Base-by-base conservation (phyloP, 2,329 filamentous ascomycete genomes). In the Fusarium praegraminearum region DNA sequence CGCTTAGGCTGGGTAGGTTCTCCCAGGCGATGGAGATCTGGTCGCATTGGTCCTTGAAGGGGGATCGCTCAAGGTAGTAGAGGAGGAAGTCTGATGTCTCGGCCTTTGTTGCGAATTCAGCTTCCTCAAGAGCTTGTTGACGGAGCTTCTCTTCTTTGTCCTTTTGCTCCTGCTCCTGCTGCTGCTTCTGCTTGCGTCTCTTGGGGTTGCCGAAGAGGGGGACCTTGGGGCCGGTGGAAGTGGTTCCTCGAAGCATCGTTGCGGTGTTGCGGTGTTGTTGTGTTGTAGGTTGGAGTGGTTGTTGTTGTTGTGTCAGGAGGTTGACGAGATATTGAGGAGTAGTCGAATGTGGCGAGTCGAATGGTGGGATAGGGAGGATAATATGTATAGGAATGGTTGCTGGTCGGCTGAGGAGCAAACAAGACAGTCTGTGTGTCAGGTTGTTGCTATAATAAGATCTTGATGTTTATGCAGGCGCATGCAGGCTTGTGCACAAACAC, bases 21-120 rank as follows among this genome's bases (percentile, higher is more conserved):
- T 80, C 78, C 67, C 72, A 74, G 24, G 76, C 70, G 58, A 80
- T 78, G 54, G 75, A 73, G 61, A 80, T 80, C 28, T 75, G 77
- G 55, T 78, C 76, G 47, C 73, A 67, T 61, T 77, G 76, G 32
- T 71, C 68, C 56, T 49, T 71, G 60, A 69, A 71, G 43, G 68
- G 68, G 28, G 68, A 71, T 74, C 76, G 52, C 63, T 70, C 78
- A 74, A 80, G 67, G 36, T 71, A 80, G 54, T 73, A 72, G 40
- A 73, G 58, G 60, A 80, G 73, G 63, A 77, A 80, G 55, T 77
- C 66, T 66, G 66, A 74, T 8, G 78, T 78, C 57, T 75, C 73
- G 32, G 71, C 70, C 52, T 75, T 75, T 30, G 77, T 76, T 11
- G 68, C 72, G 41, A 76, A 76, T 33, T 79, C 73, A 35, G 75